Percentiles rank a stretch among this genome's conserved stretches.
Evolutionary conservation across 2,329 filamentous ascomycete species (phyloP).

Genomic region (Helicocarpus griseus): DNA sequence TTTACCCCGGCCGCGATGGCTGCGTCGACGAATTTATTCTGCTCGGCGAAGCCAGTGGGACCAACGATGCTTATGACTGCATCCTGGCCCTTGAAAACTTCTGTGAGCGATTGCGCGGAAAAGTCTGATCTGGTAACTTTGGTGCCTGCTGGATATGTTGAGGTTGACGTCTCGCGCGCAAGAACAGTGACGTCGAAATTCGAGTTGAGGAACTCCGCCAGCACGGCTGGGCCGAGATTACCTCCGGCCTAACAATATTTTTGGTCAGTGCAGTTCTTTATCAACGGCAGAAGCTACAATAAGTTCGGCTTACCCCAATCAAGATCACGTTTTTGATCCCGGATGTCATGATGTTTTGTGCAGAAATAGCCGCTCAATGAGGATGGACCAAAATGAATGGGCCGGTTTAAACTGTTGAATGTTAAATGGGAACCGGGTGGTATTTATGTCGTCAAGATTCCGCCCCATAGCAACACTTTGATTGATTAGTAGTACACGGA

Average conservation of each 20-base stretch:
- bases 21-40: constrained; percentile 48
- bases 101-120: constrained; percentile 37
- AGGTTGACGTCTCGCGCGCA: constrained; percentile 38
- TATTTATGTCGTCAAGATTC: not conserved
- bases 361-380: not conserved
- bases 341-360: not conserved
- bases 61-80: constrained; percentile 44
- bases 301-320: not conserved
- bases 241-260: not conserved
- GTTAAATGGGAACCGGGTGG: not conserved
- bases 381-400: not conserved
- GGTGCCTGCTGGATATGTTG: constrained; percentile 28
- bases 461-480: not conserved
- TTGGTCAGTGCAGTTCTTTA: not conserved
- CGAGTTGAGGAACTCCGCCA: not conserved
- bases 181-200: constrained; percentile 28
- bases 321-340: not conserved
- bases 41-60: constrained; percentile 31
- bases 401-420: too few relatives aligned
- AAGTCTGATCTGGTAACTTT: constrained; percentile 41
- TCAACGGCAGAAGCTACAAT: not conserved
- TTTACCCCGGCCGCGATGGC: constrained; percentile 50
- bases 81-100: constrained; percentile 47
- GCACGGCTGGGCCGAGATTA: not conserved
- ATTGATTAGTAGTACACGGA: too few relatives aligned